A percentile compares a stretch with the other conserved stretches of the same genome.
Conservation (phyloP, 148 eudicot genomes). For the Camellia japonica region DNA sequence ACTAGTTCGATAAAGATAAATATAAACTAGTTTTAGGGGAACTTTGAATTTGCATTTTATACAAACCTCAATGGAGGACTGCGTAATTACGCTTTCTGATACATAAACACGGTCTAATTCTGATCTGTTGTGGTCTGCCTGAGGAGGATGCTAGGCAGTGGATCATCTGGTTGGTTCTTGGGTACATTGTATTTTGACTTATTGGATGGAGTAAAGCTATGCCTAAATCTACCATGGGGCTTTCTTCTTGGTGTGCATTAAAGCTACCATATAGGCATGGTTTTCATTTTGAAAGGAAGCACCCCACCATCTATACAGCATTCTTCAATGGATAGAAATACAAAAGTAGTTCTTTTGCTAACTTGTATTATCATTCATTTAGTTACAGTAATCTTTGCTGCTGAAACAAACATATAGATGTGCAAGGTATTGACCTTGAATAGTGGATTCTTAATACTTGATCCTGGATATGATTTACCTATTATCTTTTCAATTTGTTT, state of each 20-base stretch:
- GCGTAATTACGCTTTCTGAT: neutral
- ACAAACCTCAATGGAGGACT: neutral
- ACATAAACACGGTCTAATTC: neutral
- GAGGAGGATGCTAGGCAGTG: neutral
- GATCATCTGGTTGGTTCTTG: neutral
- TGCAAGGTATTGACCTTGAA: neutral
- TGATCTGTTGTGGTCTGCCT: neutral
- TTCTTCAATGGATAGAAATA: neutral
- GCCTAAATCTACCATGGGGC: neutral
- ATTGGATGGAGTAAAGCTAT: neutral
- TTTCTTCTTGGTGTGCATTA: neutral
- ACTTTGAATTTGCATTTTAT: neutral
- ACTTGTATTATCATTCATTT: neutral
- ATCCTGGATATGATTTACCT: neutral
- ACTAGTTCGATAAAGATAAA: too few species aligned
- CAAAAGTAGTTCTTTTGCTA: neutral
- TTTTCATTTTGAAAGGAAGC: neutral
- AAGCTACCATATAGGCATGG: neutral
- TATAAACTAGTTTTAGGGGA: neutral
- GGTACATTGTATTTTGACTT: neutral
- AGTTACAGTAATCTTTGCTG: neutral
- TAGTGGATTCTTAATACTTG: constrained; percentile 4
- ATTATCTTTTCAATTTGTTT: neutral
- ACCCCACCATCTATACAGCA: neutral
- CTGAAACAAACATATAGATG: neutral